These are phyloP conservation scores for Mortierella sp. DNA, from an alignment of 371 early-diverging fungal genomes.

Conservation along the genomic window DNA sequence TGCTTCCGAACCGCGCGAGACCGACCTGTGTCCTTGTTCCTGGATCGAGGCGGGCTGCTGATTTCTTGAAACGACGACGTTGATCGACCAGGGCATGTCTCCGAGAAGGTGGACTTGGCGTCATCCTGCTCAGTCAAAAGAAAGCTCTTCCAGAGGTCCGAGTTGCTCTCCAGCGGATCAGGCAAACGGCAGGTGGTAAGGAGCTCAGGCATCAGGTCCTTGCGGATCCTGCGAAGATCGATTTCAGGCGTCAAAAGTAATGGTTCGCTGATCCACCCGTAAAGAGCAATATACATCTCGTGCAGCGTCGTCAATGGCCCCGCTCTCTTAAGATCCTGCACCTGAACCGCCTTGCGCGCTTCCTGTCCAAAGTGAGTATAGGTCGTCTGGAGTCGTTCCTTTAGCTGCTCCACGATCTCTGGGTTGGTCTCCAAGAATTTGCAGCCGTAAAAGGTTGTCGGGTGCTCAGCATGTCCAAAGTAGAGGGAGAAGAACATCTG, in stretches of 20 bases:
- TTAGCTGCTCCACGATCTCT: slow-evolving; percentile 62
- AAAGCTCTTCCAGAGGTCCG: slow-evolving; percentile 63
- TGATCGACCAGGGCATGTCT: not conserved
- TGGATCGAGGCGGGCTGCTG: slow-evolving; percentile 1
- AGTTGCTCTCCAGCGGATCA: slow-evolving; percentile 52
- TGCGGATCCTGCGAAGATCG: slow-evolving; percentile 58
- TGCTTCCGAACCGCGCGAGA: slow-evolving; percentile 35
- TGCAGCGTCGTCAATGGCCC: slow-evolving; percentile 56
- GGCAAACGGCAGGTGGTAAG: slow-evolving; percentile 56
- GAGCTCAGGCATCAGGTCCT: slow-evolving; percentile 58
- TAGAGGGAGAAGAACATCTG: slow-evolving; percentile 80
- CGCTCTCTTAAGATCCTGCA: slow-evolving; percentile 18
- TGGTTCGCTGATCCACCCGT: slow-evolving; percentile 73
- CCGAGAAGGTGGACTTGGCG: not conserved
- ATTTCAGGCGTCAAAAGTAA: slow-evolving; percentile 55
- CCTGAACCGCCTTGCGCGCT: slow-evolving; percentile 40
- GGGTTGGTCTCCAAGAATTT: slow-evolving; percentile 65
- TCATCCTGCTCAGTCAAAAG: slow-evolving; percentile 26
- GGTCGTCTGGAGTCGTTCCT: slow-evolving; percentile 62
- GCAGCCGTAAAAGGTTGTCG: slow-evolving; percentile 61
- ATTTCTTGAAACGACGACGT: not conserved
- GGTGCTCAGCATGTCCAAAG: slow-evolving; percentile 61
- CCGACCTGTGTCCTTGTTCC: slow-evolving; percentile 1
- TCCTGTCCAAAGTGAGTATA: slow-evolving; percentile 65
- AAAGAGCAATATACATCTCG: slow-evolving; percentile 70